Conservation (phyloP, 2,329 filamentous ascomycete species). For the Cercospora nicotianae region DNA sequence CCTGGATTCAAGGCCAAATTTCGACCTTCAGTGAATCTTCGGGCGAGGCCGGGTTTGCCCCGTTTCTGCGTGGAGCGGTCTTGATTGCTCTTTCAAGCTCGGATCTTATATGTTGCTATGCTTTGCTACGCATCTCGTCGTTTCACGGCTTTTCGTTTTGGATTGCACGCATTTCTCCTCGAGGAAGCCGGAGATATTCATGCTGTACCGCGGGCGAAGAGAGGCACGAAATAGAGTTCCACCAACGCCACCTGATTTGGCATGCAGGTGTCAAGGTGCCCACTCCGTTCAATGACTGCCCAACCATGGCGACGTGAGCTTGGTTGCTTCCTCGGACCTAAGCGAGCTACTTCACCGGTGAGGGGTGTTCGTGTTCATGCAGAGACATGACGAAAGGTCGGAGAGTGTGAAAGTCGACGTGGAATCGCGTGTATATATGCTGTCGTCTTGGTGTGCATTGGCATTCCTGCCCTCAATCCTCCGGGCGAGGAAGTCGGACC, state of each 20-base stretch:
- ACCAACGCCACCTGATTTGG: neutral
- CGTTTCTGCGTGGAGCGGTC: neutral
- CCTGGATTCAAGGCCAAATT: neutral
- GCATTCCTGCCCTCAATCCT: neutral
- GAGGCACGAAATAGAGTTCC: conserved; percentile 2
- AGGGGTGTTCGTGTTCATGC: neutral
- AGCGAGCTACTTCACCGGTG: neutral
- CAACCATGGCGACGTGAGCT: conserved; percentile 2
- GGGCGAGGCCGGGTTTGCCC: neutral
- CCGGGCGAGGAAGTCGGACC: neutral
- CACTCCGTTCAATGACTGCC: neutral
- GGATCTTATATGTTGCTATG: neutral
- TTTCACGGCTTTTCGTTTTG: neutral
- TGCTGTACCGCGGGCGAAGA: neutral
- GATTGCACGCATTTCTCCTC: neutral
- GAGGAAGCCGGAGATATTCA: neutral
- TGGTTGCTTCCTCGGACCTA: neutral
- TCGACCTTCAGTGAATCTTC: neutral
- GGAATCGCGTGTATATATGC: neutral
- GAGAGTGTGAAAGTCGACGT: neutral
- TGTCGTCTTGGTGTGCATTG: neutral
- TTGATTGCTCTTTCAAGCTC: neutral
- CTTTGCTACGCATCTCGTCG: neutral
- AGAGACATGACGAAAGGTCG: neutral
- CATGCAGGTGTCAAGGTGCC: neutral